Evolutionary conservation across 345 rosid genomes (phyloP).

Genomic region (Citrus reticulata): DNA sequence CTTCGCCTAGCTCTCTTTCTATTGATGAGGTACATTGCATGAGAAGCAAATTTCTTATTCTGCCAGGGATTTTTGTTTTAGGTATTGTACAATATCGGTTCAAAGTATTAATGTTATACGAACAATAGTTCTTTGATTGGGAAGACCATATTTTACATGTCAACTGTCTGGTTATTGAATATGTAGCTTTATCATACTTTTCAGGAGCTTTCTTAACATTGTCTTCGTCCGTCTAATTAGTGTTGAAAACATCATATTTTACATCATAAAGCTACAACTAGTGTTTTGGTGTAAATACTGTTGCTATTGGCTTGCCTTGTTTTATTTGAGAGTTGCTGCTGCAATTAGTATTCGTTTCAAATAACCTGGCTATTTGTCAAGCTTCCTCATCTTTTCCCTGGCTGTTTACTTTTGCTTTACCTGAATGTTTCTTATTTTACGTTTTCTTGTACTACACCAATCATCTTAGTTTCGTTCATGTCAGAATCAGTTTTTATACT

Average conservation of each 20-base stretch:
- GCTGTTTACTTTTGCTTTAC: background rate
- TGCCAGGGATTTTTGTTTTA: background rate
- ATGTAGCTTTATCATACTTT: background rate
- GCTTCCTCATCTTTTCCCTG: background rate
- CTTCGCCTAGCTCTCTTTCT: slow-evolving; percentile 79
- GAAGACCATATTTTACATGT: background rate
- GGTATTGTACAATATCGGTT: background rate
- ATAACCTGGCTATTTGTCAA: background rate
- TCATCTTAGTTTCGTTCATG: background rate
- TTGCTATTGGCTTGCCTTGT: background rate
- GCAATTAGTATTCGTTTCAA: background rate
- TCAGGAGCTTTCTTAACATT: background rate
- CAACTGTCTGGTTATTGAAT: background rate
- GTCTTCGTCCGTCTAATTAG: background rate
- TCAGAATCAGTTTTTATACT: background rate
- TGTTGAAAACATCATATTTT: background rate
- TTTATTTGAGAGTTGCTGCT: background rate
- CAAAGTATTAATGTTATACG: background rate
- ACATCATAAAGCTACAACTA: background rate
- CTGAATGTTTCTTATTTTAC: background rate
- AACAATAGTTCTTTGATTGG: slow-evolving; percentile 1
- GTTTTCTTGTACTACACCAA: background rate
- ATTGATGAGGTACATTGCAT: slow-evolving; percentile 58
- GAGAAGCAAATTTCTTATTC: background rate
- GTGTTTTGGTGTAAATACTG: background rate